Conservation (phyloP, 495 filamentous ascomycete species). For the Aeminium ludgeri region DNA sequence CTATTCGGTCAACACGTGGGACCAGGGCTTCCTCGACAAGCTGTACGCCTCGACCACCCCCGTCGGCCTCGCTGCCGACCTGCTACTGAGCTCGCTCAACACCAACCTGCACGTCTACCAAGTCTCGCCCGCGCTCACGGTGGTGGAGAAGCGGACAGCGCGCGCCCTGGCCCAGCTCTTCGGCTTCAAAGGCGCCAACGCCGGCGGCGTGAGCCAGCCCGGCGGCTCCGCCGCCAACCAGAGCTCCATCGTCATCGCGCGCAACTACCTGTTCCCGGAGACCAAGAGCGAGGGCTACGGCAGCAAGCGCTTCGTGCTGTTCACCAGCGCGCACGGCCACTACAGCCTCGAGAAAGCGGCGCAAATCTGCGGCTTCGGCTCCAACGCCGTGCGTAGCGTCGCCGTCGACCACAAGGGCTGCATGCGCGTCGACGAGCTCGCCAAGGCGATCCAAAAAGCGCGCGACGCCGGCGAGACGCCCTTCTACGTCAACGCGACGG, state of each 20-base stretch:
- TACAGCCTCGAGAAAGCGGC: constrained; percentile 93
- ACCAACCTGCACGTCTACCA: constrained; percentile 84
- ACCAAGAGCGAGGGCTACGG: constrained; percentile 57
- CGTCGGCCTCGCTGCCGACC: constrained; percentile 65
- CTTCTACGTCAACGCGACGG: constrained; percentile 90
- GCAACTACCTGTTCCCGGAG: constrained; percentile 64
- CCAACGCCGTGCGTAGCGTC: constrained; percentile 52
- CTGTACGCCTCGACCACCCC: constrained; percentile 39
- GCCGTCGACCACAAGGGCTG: constrained; percentile 52
- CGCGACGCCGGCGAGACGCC: constrained; percentile 52
- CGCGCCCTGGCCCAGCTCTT: constrained; percentile 55
- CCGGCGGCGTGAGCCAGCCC: constrained; percentile 75
- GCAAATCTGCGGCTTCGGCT: constrained; percentile 69
- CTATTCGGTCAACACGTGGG: constrained; percentile 91
- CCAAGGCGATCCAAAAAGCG: constrained; percentile 39
- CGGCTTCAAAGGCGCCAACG: constrained; percentile 51
- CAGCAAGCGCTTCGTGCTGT: constrained; percentile 52
- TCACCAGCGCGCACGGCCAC: constrained; percentile 78
- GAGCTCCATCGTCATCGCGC: constrained; percentile 74
- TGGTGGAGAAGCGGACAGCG: constrained; percentile 69
- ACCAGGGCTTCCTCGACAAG: constrained; percentile 88
- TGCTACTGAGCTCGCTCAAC: constrained; percentile 68
- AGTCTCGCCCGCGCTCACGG: constrained; percentile 72
- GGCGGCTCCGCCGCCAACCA: constrained; percentile 77
- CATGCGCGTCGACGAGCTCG: constrained; percentile 52